phyloP scores from a whole-genome alignment of 2,329 filamentous ascomycete species.

The Cladosporium colombiae region DNA sequence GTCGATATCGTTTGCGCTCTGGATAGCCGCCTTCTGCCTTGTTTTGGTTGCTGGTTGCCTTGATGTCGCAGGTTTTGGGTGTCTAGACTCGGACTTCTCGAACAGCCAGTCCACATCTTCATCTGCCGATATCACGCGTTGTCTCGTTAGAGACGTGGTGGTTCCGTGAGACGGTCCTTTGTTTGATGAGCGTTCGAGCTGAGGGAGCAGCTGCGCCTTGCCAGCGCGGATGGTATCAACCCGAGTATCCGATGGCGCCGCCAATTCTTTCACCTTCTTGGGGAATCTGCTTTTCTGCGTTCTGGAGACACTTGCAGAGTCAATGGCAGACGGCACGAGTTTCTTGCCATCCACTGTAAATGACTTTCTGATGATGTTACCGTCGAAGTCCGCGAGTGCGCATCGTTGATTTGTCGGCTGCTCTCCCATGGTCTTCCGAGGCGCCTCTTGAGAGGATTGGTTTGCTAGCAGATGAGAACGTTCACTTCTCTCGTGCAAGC shows the following conservation, averaged over 20 bases:
- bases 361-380: conserved; percentile 4
- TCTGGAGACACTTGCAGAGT: background rate
- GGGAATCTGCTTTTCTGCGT: background rate
- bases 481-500: background rate
- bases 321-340: background rate
- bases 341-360: background rate
- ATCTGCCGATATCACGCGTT: background rate
- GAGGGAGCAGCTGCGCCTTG: background rate
- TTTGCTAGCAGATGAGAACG: background rate
- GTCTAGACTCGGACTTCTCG: conserved; percentile 11
- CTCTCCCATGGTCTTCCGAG: background rate
- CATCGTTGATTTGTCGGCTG: background rate
- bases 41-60: conserved; percentile 1
- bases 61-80: background rate
- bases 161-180: background rate
- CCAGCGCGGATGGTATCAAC: background rate
- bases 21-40: background rate
- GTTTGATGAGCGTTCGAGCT: background rate
- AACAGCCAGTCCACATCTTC: conserved; percentile 34
- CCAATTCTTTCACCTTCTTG: background rate
- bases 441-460: background rate
- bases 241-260: background rate
- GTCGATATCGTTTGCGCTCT: conserved; percentile 28
- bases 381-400: conserved; percentile 11
- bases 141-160: background rate